Evolutionary conservation across 176 grass and related monocot genomes (phyloP).

Genomic region (Ensete glaucum): DNA sequence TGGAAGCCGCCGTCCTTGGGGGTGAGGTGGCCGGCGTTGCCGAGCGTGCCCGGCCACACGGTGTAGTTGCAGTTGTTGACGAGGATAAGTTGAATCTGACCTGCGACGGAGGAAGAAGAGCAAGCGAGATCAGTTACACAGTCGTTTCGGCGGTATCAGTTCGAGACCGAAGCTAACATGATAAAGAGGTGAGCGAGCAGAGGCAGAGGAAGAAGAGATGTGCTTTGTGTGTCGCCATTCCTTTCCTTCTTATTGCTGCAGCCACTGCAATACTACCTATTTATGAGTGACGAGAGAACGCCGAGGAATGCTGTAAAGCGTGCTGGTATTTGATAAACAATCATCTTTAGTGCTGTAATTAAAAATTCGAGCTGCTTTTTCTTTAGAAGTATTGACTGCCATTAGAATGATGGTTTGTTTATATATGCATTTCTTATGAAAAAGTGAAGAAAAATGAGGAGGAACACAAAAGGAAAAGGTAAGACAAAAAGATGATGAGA

Average conservation of each 20-base stretch:
- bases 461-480: not conserved
- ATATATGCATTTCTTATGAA: too few relatives aligned
- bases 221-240: not conserved
- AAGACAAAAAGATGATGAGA: not conserved
- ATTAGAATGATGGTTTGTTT: not conserved
- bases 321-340: not conserved
- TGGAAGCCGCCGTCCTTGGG: constrained; percentile 69
- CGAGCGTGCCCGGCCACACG: constrained; percentile 69
- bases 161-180: not conserved
- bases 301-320: not conserved
- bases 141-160: too few relatives aligned
- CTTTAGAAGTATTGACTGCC: not conserved
- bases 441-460: not conserved
- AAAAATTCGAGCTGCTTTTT: not conserved
- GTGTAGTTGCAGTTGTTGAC: constrained; percentile 84
- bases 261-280: not conserved
- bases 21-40: constrained; percentile 39
- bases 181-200: not conserved
- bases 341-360: not conserved
- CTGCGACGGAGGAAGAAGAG: not conserved
- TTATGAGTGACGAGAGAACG: not conserved
- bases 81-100: constrained; percentile 60
- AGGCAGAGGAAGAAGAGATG: not conserved
- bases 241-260: not conserved
- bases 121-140: not conserved